Base-by-base conservation (phyloP, 805 yeast species). In the Starmerella khaoyaiensis region DNA sequence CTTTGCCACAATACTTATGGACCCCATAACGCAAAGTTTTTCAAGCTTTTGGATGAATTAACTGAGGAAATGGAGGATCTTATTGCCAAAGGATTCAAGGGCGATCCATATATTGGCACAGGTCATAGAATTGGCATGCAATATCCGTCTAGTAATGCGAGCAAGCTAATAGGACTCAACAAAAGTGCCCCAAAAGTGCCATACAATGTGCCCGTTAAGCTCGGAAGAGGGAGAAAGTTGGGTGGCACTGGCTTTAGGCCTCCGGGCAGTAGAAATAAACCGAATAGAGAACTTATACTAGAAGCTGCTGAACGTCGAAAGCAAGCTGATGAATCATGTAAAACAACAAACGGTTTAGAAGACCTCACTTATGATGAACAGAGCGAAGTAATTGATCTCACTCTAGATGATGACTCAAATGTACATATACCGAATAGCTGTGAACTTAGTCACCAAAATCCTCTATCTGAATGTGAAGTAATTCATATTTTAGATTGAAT, bases 1-100 rank as follows among this genome's bases (percentile, higher is more conserved):
- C 63, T 87, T 28, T 71, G 82, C 2, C 97, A 87, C 55, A 86
- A 83, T 54, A 54, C 65, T 16, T 62, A 62, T 50, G 94, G 95
- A 0, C 79, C 93, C 0, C 97, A 87, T 53, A 78, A 87, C 60
- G 68, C 60, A 2, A 59, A 59, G 41, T 87, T 87, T 53, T 81
- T 81, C 53, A 60, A 61, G 35, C 66, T 67, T 35, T 56, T 83
- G 45, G 87, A 79, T 37, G 72, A 69, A 41, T 61, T 79, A 28
- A 70, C 68, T 39, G 61, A 60, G 5, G 78, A 49, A 73, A 60
- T 52, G 58, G 64, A 58, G 31, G 47, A 39, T 2, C 44, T 59
- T 31, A 41, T 58, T 27, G 59, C 61, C 21, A 67, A 68, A 0
- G 63, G 71, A 4, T 62, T 61, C 25, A 48, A 52, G 1, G 62